These are phyloP conservation scores for Stenocarpella maydis DNA, from an alignment of 2,329 filamentous ascomycete genomes.

Conservation along the genomic window DNA sequence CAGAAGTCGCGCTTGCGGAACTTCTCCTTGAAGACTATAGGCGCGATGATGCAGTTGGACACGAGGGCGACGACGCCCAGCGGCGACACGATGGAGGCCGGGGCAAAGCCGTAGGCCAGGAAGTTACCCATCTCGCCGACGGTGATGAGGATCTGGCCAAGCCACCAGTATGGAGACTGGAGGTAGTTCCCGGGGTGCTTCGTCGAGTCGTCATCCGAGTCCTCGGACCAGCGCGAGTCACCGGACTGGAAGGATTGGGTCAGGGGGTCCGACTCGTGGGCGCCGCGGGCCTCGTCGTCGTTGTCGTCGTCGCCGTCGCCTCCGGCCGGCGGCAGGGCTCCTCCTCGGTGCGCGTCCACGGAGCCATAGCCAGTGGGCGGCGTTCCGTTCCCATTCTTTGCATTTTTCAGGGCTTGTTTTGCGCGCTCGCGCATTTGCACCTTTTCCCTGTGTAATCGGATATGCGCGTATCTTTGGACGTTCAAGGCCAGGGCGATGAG, in stretches of 20 bases:
- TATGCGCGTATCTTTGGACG: slow-evolving; percentile 94
- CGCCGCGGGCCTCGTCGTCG: slow-evolving; percentile 43
- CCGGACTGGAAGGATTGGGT: slow-evolving; percentile 58
- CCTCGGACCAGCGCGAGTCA: slow-evolving; percentile 49
- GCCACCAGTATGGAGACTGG: slow-evolving; percentile 94
- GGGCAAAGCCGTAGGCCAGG: slow-evolving; percentile 95
- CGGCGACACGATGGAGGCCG: slow-evolving; percentile 95
- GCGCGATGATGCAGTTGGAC: slow-evolving; percentile 96
- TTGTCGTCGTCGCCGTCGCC: slow-evolving; percentile 46
- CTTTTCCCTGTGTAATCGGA: slow-evolving; percentile 78
- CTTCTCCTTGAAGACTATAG: slow-evolving; percentile 88
- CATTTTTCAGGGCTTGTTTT: slow-evolving; percentile 60
- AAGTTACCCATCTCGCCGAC: slow-evolving; percentile 96
- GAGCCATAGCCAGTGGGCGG: slow-evolving; percentile 43
- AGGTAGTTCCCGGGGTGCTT: slow-evolving; percentile 76
- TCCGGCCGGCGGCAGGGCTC: slow-evolving; percentile 43
- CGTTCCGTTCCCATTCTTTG: slow-evolving; percentile 44
- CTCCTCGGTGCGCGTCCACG: slow-evolving; percentile 38
- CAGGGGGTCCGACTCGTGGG: slow-evolving; percentile 60
- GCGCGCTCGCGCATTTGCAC: slow-evolving; percentile 64
- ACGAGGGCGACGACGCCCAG: slow-evolving; percentile 96
- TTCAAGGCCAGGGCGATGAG: slow-evolving; percentile 96
- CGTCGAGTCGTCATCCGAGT: slow-evolving; percentile 44
- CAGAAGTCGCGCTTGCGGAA: slow-evolving; percentile 87
- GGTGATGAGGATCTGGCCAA: slow-evolving; percentile 90